A percentile compares a stretch with the other conserved stretches of the same genome.
Conservation (phyloP, 73 alveolate genomes). For the Tetrahymena thermophila region DNA sequence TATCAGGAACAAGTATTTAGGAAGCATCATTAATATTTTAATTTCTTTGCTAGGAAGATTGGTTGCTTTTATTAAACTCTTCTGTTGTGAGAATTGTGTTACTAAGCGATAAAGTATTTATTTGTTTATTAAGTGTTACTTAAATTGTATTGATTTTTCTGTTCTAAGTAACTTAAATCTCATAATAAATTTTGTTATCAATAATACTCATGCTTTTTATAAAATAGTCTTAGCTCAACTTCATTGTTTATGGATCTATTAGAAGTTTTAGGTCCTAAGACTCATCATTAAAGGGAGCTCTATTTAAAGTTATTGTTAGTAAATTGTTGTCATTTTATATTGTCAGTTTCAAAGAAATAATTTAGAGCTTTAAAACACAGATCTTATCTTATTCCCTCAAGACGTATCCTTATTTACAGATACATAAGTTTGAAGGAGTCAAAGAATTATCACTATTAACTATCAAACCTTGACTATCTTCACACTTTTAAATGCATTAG, state of each 20-base stretch:
- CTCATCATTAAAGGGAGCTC: neutral
- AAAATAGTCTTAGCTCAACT: neutral
- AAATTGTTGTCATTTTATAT: neutral
- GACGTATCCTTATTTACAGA: neutral
- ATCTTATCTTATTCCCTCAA: neutral
- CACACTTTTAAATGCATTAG: neutral
- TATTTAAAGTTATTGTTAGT: neutral
- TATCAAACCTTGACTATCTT: neutral
- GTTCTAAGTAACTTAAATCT: neutral
- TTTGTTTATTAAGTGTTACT: neutral
- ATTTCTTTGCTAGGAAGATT: neutral
- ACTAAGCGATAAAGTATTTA: neutral
- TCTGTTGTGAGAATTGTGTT: neutral
- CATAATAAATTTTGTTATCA: neutral
- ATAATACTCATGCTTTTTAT: neutral
- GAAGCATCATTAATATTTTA: neutral
- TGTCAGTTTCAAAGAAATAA: neutral
- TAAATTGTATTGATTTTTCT: neutral
- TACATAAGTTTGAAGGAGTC: neutral
- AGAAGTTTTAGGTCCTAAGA: neutral
- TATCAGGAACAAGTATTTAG: neutral
- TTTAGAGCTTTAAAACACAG: neutral
- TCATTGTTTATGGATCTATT: neutral
- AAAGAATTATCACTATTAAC: neutral
- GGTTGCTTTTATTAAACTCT: neutral